phyloP scores from a whole-genome alignment of 2,329 filamentous ascomycete species.

The Pseudocercospora fijiensis region DNA sequence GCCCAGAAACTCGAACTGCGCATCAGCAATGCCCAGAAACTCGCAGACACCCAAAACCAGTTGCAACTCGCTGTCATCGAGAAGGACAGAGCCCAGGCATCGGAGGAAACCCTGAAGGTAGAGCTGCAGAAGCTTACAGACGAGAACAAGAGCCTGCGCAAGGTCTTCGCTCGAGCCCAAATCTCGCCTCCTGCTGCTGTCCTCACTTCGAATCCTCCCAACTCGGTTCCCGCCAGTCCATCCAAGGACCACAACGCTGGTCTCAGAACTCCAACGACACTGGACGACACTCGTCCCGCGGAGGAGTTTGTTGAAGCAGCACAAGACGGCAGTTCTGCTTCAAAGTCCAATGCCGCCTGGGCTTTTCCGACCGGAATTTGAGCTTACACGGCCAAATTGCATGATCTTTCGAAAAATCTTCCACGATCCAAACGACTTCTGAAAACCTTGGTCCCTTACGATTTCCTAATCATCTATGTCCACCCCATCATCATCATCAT shows the following conservation, averaged over 20 bases:
- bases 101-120: neutral
- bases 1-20: neutral
- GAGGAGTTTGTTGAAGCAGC: neutral
- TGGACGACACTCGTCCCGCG: neutral
- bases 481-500: neutral
- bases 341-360: neutral
- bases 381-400: neutral
- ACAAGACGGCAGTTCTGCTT: neutral
- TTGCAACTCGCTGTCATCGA: neutral
- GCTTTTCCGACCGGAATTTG: neutral
- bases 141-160: conserved; percentile 1
- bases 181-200: neutral
- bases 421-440: neutral
- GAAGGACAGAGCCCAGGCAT: conserved; percentile 1
- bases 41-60: neutral
- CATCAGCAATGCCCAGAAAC: neutral
- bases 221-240: neutral
- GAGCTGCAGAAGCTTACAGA: neutral
- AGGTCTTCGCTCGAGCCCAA: neutral
- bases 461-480: neutral
- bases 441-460: neutral
- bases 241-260: neutral
- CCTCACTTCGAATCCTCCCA: neutral
- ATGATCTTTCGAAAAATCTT: neutral
- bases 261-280: neutral